phyloP scores from a whole-genome alignment of 148 eudicot genomes.

The Chenopodium berlandieri region DNA sequence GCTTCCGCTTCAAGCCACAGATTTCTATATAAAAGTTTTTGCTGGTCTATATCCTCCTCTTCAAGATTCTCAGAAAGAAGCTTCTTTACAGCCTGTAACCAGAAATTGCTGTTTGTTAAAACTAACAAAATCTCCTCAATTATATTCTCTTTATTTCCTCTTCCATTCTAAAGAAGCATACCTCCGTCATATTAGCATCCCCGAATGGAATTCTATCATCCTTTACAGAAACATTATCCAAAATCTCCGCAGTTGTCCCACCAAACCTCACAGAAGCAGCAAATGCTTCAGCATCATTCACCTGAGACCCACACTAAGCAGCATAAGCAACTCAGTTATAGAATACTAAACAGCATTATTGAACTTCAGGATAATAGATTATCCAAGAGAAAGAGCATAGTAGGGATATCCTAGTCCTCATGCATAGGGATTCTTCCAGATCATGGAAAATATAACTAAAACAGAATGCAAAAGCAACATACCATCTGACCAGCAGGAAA shows the following conservation, averaged over 20 bases:
- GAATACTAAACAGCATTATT: neutral
- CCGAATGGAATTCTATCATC: conserved; percentile 29
- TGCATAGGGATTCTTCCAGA: neutral
- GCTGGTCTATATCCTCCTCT: conserved; percentile 49
- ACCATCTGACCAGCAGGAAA: conserved; percentile 24
- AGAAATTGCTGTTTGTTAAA: conserved; percentile 13
- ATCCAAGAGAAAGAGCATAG: neutral
- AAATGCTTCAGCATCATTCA: conserved; percentile 24
- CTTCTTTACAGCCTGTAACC: conserved; percentile 61
- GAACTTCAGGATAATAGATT: neutral
- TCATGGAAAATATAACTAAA: neutral
- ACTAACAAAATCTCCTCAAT: neutral
- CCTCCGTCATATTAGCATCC: conserved; percentile 47
- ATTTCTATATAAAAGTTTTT: conserved; percentile 56
- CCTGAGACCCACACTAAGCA: conserved; percentile 26
- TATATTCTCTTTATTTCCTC: neutral
- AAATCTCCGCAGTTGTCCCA: conserved; percentile 13
- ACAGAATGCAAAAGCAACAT: conserved; percentile 6
- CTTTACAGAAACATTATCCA: conserved; percentile 24
- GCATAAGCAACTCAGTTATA: conserved; percentile 1
- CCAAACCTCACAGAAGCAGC: conserved; percentile 22
- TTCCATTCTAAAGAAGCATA: conserved; percentile 22
- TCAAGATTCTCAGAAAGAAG: conserved; percentile 56
- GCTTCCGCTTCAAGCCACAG: conserved; percentile 99
- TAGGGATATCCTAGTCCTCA: neutral